phyloP scores from a whole-genome alignment of 2,329 filamentous ascomycete genomes.

The Dendrostoma leiphaemia region DNA sequence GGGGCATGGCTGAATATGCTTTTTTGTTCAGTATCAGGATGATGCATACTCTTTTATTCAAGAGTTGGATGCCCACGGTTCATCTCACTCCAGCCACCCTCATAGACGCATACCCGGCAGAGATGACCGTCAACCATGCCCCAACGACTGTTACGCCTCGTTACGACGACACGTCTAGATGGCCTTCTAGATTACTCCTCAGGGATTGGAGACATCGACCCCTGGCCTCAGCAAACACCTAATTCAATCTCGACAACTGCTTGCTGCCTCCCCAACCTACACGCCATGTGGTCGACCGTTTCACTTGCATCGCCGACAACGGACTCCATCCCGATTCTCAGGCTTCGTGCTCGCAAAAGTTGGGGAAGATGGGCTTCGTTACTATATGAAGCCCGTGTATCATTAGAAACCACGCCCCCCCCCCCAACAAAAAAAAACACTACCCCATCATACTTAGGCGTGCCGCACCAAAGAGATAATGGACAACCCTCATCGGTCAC shows the following conservation, averaged over 20 bases:
- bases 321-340: constrained; percentile 1
- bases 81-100: constrained; percentile 14
- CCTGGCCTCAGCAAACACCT: constrained; percentile 12
- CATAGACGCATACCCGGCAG: constrained; percentile 14
- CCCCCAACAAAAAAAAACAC: no score
- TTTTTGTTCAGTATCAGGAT: constrained; percentile 20
- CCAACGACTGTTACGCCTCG: constrained; percentile 20
- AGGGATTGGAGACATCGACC: constrained; percentile 10
- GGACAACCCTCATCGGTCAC: constrained; percentile 9
- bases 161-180: constrained; percentile 21
- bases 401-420: constrained; percentile 7
- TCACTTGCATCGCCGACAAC: neutral
- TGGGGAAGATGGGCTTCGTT: constrained; percentile 9
- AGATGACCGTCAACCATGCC: constrained; percentile 16
- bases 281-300: constrained; percentile 6
- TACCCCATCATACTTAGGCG: constrained; percentile 4
- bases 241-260: constrained; percentile 7
- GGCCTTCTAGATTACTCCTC: constrained; percentile 18
- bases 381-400: constrained; percentile 12
- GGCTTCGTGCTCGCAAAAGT: constrained; percentile 5
- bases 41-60: constrained; percentile 3
- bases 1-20: constrained; percentile 19
- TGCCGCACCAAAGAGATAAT: constrained; percentile 8
- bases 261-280: constrained; percentile 1
- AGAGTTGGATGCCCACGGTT: constrained; percentile 9